These are phyloP conservation scores for Rubia yunnanensis DNA, from an alignment of 257 asterid genomes.

Conservation along the genomic window DNA sequence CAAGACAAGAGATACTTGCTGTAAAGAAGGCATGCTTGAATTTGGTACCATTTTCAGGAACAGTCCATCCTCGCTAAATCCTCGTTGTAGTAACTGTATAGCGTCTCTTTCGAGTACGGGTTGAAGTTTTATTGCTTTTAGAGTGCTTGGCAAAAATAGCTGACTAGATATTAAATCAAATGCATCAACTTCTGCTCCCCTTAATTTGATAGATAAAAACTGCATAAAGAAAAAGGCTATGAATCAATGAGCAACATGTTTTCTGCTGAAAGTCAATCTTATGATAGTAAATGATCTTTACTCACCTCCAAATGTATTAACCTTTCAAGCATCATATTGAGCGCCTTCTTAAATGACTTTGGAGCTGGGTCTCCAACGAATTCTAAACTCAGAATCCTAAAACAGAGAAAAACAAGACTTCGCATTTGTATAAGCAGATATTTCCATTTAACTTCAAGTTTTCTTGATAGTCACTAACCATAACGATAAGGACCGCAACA, in stretches of 20 bases:
- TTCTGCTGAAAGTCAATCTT: constrained; percentile 1
- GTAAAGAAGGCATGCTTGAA: constrained; percentile 18
- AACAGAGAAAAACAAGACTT: constrained; percentile 10
- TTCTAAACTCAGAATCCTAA: constrained; percentile 78
- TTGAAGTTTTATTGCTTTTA: constrained; percentile 52
- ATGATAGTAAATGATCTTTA: constrained; percentile 5
- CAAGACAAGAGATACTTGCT: constrained; percentile 48
- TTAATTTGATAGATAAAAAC: constrained; percentile 56
- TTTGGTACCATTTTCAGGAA: constrained; percentile 12
- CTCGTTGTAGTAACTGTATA: constrained; percentile 16
- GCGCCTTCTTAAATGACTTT: constrained; percentile 28
- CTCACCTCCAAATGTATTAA: constrained; percentile 53
- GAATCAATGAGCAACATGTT: no score
- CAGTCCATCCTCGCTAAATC: constrained; percentile 17
- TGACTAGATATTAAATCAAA: constrained; percentile 23
- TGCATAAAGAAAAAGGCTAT: constrained; percentile 42
- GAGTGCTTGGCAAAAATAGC: constrained; percentile 41
- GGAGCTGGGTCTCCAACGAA: constrained; percentile 34
- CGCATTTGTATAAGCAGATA: background rate
- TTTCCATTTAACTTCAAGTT: background rate
- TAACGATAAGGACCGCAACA: no score
- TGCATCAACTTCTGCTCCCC: constrained; percentile 34
- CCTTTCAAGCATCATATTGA: constrained; percentile 31
- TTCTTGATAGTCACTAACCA: background rate
- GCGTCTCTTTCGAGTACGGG: constrained; percentile 33